Base-by-base conservation (phyloP, 495 filamentous ascomycete species). In the Penicillium robsamsonii region DNA sequence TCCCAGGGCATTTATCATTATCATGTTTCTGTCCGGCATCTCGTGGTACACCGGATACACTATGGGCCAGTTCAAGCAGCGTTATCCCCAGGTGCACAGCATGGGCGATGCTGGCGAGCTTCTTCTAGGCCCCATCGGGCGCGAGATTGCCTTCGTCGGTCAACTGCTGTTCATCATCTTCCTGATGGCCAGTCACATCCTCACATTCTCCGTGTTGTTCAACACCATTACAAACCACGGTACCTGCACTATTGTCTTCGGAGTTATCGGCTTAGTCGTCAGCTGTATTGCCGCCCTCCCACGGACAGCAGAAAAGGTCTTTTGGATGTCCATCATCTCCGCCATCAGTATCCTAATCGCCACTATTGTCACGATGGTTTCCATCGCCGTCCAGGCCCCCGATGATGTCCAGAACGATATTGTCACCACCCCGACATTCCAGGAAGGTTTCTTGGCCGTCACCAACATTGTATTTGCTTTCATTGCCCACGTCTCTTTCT, bases 401-500 rank as follows among this genome's bases (percentile, higher is more conserved):
- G 69, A 56, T 18, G 2, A 58, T 11, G 57, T 58, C 11, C 33
- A 15, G 47, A 67, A 63, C 48, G 59, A 65, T 46, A 56, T 60
- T 57, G 61, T 35, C 51, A 65, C 61, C 12, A 47, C 53, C 25
- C 47, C 62, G 20, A 60, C 29, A 29, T 54, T 67, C 22, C 25
- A 43, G 18, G 53, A 65, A 5, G 76, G 68, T 15, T 66, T 91
- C 63, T 78, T 87, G 43, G 85, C 84, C 7, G 79, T 89, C 33
- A 83, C 82, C 56, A 90, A 90, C 71, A 88, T 91, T 44, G 81
- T 89, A 51, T 89, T 93, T 57, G 87, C 89, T 35, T 75, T 82
- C 53, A 78, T 86, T 73, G 74, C 87, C 53, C 79, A 89, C 72
- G 74, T 87, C 60, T 79, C 86, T 55, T 86, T 89, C 70, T 88